Evolutionary conservation across 2,329 filamentous ascomycete species (phyloP), one percentile per base, ranked within the genome.

Genomic region (Aspergillus floridensis): DNA sequence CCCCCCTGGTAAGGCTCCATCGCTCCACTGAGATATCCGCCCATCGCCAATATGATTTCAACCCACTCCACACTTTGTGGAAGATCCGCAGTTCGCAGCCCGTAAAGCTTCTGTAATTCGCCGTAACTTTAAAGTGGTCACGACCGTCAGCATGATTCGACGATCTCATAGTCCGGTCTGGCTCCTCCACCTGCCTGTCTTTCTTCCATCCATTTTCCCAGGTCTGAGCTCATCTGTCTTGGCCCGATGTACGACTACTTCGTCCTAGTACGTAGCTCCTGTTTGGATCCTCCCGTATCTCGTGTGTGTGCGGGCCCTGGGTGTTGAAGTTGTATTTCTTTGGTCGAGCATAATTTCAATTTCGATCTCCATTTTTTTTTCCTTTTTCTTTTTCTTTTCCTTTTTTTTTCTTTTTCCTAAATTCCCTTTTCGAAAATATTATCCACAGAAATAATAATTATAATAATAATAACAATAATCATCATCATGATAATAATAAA

Each of bases 11-110:
- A 61, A 63, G 61, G 63, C 65, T 60, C 64, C 62, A 66, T 65
- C 62, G 50, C 52, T 57, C 59, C 66, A 67, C 64, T 59, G 47
- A 59, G 62, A 67, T 66, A 65, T 63, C 63, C 65, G 63, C 63
- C 61, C 59, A 66, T 65, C 62, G 59, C 64, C 61, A 64, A 65
- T 64, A 65, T 67, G 63, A 66, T 66, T 61, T 61, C 60, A 67
- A 65, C 63, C 60, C 63, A 66, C 67, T 68, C 66, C 65, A 66
- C 64, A 67, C 58, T 65, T 65, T 51, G 59, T 66, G 59, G 65
- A 68, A 65, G 67, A 69, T 69, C 68, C 68, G 64, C 68, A 70
- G 66, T 70, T 70, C 66, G 66, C 65, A 66, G 64, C 62, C 61
- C 55, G 66, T 70, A 68, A 69, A 66, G 63, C 64, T 63, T 63